A percentile compares a stretch with the other conserved stretches of the same genome.
These are phyloP conservation scores for Pythium periplocum DNA, from an alignment of 352 stramenopile species.

Conservation along the genomic window DNA sequence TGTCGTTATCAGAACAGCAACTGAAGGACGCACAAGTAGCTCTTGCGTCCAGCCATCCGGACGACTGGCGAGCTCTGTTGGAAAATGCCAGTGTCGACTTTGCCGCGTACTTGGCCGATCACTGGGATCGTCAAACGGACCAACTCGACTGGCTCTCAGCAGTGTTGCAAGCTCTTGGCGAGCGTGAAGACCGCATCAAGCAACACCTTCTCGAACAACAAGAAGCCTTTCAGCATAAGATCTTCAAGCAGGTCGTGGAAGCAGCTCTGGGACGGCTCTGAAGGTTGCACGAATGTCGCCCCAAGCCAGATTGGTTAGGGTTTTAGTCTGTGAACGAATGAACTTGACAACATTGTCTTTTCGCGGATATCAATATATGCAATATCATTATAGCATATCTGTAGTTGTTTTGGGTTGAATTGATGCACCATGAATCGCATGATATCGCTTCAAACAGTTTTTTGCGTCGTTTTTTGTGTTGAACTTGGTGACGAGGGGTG, in stretches of 20 bases:
- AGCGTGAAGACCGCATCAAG: slow-evolving; percentile 11
- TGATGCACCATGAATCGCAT: too few relatives aligned
- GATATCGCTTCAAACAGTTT: too few relatives aligned
- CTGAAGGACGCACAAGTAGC: slow-evolving; percentile 2
- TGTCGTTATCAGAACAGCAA: slow-evolving; percentile 5
- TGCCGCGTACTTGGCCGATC: slow-evolving; percentile 10
- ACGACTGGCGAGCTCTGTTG: slow-evolving; percentile 7
- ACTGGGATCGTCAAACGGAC: slow-evolving; percentile 4
- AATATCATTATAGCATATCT: too few relatives aligned
- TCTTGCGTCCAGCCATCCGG: slow-evolving; percentile 4
- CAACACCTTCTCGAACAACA: slow-evolving; percentile 12
- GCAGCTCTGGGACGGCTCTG: neutral
- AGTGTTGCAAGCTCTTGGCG: slow-evolving; percentile 9
- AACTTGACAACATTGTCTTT: too few relatives aligned
- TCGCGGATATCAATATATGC: too few relatives aligned
- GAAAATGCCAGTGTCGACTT: slow-evolving; percentile 8
- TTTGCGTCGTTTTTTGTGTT: slow-evolving; percentile 1
- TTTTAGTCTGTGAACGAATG: too few relatives aligned
- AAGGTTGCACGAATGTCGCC: slow-evolving; percentile 2
- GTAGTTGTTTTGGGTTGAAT: too few relatives aligned
- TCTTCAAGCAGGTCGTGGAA: slow-evolving; percentile 9
- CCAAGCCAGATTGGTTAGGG: too few relatives aligned
- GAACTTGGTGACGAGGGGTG: slow-evolving; percentile 24
- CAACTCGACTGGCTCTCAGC: slow-evolving; percentile 2
- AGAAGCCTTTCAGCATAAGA: slow-evolving; percentile 15